Conservation (phyloP, 805 yeast species). For the Henningerozyma blattae region DNA sequence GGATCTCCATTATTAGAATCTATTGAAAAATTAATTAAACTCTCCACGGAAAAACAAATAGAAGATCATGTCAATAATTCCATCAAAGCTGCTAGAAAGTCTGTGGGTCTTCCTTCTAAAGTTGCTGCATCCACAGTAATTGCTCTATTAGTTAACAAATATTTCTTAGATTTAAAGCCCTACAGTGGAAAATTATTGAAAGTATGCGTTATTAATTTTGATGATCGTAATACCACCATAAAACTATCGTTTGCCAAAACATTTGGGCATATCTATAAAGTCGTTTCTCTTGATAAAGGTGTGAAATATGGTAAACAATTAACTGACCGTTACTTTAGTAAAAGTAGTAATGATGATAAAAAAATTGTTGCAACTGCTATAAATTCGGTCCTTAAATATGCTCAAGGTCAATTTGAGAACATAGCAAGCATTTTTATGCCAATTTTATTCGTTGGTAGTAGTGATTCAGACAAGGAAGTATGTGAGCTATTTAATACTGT, state of each 20-base stretch:
- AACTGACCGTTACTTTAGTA: conserved; percentile 44
- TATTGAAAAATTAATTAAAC: conserved; percentile 58
- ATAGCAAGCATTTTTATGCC: conserved; percentile 63
- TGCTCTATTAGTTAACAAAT: conserved; percentile 49
- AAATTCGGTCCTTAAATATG: conserved; percentile 54
- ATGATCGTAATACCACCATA: conserved; percentile 62
- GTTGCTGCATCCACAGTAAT: conserved; percentile 71
- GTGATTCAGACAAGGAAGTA: conserved; percentile 42
- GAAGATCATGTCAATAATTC: conserved; percentile 36
- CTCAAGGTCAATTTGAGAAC: conserved; percentile 53
- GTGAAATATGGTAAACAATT: conserved; percentile 42
- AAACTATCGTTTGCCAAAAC: conserved; percentile 68
- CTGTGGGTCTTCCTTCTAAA: conserved; percentile 87
- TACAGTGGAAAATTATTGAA: conserved; percentile 55
- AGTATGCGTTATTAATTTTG: conserved; percentile 44
- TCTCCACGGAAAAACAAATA: conserved; percentile 33
- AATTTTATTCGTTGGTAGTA: conserved; percentile 63
- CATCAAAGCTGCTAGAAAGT: conserved; percentile 43
- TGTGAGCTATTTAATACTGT: conserved; percentile 40
- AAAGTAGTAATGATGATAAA: conserved; percentile 30
- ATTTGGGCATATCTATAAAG: conserved; percentile 64
- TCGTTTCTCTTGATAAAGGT: conserved; percentile 41
- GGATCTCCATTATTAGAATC: conserved; percentile 85
- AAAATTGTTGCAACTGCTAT: conserved; percentile 47
- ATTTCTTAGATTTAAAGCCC: conserved; percentile 32